Evolutionary conservation across 2,329 filamentous ascomycete genomes (phyloP).

Genomic region (Xylaria sp.): DNA sequence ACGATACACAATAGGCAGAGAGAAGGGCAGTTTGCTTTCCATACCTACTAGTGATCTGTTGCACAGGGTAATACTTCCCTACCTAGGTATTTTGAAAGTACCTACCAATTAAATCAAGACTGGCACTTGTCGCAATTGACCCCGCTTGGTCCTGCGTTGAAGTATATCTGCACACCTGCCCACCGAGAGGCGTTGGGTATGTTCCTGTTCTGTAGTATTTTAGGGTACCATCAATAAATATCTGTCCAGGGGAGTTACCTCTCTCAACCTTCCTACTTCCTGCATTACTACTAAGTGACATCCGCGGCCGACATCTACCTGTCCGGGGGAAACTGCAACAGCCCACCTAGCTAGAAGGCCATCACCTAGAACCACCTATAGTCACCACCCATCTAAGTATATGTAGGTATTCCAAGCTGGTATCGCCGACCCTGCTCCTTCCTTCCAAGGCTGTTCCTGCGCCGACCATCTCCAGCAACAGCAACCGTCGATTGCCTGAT

Average conservation of each 20-base stretch:
- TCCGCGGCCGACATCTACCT: not conserved
- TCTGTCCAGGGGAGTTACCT: not conserved
- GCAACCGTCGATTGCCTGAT: not conserved
- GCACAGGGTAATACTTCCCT: slow-evolving; percentile 22
- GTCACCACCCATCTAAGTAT: not conserved
- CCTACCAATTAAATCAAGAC: slow-evolving; percentile 7
- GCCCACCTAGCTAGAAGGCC: not conserved
- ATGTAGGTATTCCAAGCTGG: not conserved
- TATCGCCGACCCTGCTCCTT: slow-evolving; percentile 16
- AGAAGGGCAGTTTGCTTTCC: slow-evolving; percentile 20
- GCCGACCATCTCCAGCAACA: slow-evolving; percentile 6
- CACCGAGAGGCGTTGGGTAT: slow-evolving; percentile 8
- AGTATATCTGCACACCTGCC: slow-evolving; percentile 16
- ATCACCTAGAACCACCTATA: not conserved
- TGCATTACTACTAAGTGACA: not conserved
- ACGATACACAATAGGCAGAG: slow-evolving; percentile 25
- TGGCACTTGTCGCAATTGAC: slow-evolving; percentile 16
- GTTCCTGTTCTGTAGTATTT: slow-evolving; percentile 4
- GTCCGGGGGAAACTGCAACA: not conserved
- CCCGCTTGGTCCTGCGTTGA: slow-evolving; percentile 34
- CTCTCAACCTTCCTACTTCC: slow-evolving; percentile 17
- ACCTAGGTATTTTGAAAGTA: not conserved
- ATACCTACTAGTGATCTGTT: slow-evolving; percentile 22
- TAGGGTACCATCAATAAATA: slow-evolving; percentile 27
- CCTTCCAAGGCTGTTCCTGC: not conserved